These are phyloP conservation scores for Phytophthora parvispora DNA, from an alignment of 352 stramenopile species.

Conservation along the genomic window DNA sequence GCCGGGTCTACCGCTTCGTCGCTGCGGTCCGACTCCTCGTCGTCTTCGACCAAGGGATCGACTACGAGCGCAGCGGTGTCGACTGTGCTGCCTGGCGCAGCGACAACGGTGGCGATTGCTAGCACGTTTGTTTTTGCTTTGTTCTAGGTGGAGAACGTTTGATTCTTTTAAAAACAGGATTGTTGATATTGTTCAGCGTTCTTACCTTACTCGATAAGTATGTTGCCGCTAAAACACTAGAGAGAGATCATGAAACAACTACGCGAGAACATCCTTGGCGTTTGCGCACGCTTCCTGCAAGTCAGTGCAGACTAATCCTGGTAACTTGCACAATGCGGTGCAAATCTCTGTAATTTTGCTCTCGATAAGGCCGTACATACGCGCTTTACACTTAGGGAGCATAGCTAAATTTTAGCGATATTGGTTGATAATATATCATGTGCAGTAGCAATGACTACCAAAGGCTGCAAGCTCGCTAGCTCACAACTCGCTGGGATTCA, in stretches of 20 bases:
- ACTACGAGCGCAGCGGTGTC: constrained; percentile 9
- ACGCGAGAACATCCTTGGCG: too few species aligned
- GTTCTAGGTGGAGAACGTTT: constrained; percentile 1
- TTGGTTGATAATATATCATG: neutral
- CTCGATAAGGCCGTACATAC: too few species aligned
- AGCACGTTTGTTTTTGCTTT: constrained; percentile 6
- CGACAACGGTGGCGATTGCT: constrained; percentile 9
- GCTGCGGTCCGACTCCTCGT: constrained; percentile 15
- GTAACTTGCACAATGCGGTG: too few species aligned
- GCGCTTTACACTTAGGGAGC: too few species aligned
- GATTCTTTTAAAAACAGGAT: neutral
- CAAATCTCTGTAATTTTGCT: too few species aligned
- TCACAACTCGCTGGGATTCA: too few species aligned
- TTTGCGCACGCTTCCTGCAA: too few species aligned
- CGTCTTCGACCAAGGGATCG: constrained; percentile 14
- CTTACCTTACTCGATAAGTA: too few species aligned
- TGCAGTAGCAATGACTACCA: neutral
- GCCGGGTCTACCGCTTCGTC: constrained; percentile 16
- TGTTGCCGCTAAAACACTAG: too few species aligned
- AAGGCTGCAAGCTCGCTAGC: neutral
- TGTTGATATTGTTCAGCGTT: too few species aligned
- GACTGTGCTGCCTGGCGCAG: constrained; percentile 3
- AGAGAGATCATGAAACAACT: too few species aligned
- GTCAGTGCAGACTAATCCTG: too few species aligned
- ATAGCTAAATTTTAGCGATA: neutral